phyloP scores from a whole-genome alignment of 163 green algal genomes.

The Chlorella variabilis region DNA sequence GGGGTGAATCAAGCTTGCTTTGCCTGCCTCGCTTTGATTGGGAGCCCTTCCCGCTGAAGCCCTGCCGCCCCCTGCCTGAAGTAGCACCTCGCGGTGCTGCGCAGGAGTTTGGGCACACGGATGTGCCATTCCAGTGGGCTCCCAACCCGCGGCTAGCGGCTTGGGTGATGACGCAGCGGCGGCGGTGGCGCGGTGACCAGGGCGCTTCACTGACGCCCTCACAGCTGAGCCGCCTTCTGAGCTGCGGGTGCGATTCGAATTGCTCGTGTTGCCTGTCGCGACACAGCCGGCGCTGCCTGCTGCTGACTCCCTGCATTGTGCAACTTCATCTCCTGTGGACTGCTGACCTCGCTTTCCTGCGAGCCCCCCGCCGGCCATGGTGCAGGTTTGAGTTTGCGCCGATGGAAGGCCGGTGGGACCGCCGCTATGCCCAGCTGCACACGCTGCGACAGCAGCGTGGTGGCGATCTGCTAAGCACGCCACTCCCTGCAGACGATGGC shows the following conservation, averaged over 20 bases:
- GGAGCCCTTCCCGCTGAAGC: too few species aligned
- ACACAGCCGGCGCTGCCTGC: too few species aligned
- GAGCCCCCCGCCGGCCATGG: too few species aligned
- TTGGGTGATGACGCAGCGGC: conserved; percentile 25
- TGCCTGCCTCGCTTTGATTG: neutral
- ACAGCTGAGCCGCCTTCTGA: conserved; percentile 6
- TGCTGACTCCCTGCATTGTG: too few species aligned
- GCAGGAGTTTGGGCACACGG: conserved; percentile 22
- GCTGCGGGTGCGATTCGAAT: conserved; percentile 7
- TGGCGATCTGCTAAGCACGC: neutral
- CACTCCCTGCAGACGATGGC: neutral
- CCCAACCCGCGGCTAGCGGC: conserved; percentile 6
- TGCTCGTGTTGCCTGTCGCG: neutral
- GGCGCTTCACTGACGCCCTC: conserved; percentile 17
- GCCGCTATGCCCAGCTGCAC: conserved; percentile 14
- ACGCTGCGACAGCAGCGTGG: neutral
- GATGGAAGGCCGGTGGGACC: conserved; percentile 2
- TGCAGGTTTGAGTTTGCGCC: conserved; percentile 32
- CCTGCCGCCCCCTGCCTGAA: too few species aligned
- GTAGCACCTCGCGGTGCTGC: neutral
- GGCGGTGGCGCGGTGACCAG: conserved; percentile 10
- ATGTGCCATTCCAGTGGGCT: conserved; percentile 15
- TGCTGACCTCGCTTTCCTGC: too few species aligned
- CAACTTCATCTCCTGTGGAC: too few species aligned
- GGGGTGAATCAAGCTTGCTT: neutral